These are phyloP conservation scores for Tilletia setariae DNA, from an alignment of 1,284 basidiomycete species.

Conservation along the genomic window DNA sequence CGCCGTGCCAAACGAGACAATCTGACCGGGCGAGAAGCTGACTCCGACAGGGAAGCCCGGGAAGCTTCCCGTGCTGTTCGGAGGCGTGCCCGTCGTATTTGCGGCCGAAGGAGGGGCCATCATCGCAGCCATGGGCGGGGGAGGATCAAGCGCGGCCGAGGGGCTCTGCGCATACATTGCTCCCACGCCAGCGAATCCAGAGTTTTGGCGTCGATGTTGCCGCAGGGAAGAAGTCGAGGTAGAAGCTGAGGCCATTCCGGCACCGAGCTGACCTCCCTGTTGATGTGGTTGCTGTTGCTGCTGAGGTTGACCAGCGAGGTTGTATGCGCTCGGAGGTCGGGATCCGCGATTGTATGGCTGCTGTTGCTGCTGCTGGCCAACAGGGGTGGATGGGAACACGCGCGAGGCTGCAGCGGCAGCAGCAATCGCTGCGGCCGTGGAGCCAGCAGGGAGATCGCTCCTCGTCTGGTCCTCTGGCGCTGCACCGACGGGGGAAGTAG, in stretches of 20 bases:
- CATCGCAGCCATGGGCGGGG: background rate
- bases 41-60: slow-evolving; percentile 6
- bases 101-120: background rate
- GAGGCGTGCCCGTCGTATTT: background rate
- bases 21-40: slow-evolving; percentile 13
- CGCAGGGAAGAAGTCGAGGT: slow-evolving; percentile 9
- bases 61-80: too few species aligned
- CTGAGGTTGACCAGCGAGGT: background rate
- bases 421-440: slow-evolving; percentile 5
- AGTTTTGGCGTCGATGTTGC: background rate
- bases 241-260: background rate
- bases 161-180: background rate
- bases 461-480: background rate
- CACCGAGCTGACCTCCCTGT: background rate
- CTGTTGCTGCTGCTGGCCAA: background rate
- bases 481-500: background rate
- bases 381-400: background rate
- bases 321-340: slow-evolving; percentile 1
- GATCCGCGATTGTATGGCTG: background rate
- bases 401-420: slow-evolving; percentile 4
- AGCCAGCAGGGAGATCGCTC: background rate
- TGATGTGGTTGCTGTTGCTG: background rate
- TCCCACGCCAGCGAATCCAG: background rate
- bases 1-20: slow-evolving; percentile 4
- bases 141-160: background rate